Base-by-base conservation (phyloP, 2,329 filamentous ascomycete genomes). In the Penicillium oxalicum region DNA sequence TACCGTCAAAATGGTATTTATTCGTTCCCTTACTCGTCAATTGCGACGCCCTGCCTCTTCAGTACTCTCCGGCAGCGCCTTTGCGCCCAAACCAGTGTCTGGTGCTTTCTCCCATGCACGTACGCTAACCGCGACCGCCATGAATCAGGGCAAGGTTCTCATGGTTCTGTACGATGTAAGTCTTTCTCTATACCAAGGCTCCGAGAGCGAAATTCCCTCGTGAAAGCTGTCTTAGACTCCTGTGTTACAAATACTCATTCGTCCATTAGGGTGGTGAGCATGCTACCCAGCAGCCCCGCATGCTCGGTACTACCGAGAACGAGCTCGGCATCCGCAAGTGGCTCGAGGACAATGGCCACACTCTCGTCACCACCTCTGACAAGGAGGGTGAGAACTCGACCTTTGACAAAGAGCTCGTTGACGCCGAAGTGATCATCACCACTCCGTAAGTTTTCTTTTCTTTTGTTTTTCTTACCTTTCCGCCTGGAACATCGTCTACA, bases 371-470 rank as follows among this genome's bases (percentile, higher is more conserved):
- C 64, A 98, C 93, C 58, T 95, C 91, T 40, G 89, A 96, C 80
- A 98, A 98, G 80, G 93, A 98, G 63, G 87, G 89, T 59, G 87
- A 89, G 76, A 81, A 86, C 80, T 97, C 91, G 53, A 87, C 80
- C 60, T 97, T 98, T 62, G 93, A 97, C 74, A 81, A 91, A 77
- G 89, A 98, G 77, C 82, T 98, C 47, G 90, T 93, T 54, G 93
- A 97, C 69, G 90, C 93, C 54, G 93, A 98, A 75, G 80, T 98
- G 74, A 97, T 98, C 81, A 97, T 98, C 75, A 98, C 93, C 61
- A 98, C 93, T 50, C 93, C 93, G 87, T 95, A 73, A 65, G 78
- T 66, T 33, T 18, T n/a, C 9, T 46, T 33, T 29, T 37, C 18
- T 12, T 26, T 12, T n/a, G 11, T 36, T 37, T 7, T n/a, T 4